A percentile compares a stretch with the other conserved stretches of the same genome.
Evolutionary conservation across 108 stramenopile species (phyloP).

Genomic region (Hondaea fermentalgiana): DNA sequence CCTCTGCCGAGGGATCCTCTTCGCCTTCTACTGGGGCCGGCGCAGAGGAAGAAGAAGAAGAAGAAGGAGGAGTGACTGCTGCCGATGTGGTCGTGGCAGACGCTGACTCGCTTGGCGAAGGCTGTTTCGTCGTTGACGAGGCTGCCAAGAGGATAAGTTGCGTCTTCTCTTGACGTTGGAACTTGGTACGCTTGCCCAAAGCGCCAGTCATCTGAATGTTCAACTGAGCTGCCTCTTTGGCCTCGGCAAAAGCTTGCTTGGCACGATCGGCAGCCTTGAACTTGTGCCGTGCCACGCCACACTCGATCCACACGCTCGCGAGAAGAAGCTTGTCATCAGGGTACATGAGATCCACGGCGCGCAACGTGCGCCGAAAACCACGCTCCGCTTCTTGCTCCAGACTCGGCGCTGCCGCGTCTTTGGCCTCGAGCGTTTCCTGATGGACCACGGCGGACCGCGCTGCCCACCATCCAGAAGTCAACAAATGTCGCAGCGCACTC

Average conservation of each 20-base stretch:
- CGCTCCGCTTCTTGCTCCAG: background rate
- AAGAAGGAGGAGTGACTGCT: background rate
- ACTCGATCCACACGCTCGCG: constrained; percentile 43
- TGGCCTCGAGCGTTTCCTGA: background rate
- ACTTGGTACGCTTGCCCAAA: constrained; percentile 53
- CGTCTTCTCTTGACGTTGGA: constrained; percentile 34
- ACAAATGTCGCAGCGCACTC: background rate
- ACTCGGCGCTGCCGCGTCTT: background rate
- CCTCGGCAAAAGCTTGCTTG: background rate
- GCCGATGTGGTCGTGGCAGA: background rate
- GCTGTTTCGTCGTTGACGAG: constrained; percentile 19
- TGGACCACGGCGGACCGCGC: background rate
- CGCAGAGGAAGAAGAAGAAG: no score
- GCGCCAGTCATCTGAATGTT: constrained; percentile 31
- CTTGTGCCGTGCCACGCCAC: constrained; percentile 47
- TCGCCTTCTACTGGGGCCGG: background rate
- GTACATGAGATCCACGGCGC: background rate
- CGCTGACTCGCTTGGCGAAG: background rate
- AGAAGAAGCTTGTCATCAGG: background rate
- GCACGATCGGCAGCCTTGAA: constrained; percentile 17
- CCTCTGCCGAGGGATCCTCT: background rate
- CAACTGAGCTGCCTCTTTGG: constrained; percentile 28
- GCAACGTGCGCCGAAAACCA: background rate
- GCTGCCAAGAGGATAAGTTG: constrained; percentile 33
- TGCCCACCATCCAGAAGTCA: background rate